These are phyloP conservation scores for Clonostachys solani DNA, from an alignment of 2,329 filamentous ascomycete species.

Conservation along the genomic window DNA sequence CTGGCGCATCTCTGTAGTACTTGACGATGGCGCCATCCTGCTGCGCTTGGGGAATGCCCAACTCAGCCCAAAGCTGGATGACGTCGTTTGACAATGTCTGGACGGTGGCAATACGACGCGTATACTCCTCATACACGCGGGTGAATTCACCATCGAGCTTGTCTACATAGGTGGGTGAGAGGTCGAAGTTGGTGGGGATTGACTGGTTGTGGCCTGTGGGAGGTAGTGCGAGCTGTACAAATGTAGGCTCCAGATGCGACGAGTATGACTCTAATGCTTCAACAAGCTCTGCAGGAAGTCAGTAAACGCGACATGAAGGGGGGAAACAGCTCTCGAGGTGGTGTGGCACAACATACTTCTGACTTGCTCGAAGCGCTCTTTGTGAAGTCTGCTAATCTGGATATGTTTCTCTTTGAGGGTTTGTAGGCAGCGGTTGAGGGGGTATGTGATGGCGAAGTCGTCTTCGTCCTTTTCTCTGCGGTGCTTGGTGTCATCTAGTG, in stretches of 20 bases:
- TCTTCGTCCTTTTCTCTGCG: conserved; percentile 58
- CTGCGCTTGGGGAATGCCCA: conserved; percentile 90
- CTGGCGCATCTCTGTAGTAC: conserved; percentile 82
- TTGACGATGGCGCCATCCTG: conserved; percentile 86
- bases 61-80: conserved; percentile 91
- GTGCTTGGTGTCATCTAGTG: conserved; percentile 71
- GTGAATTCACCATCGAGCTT: conserved; percentile 88
- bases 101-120: conserved; percentile 72
- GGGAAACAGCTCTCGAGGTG: neutral
- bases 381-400: conserved; percentile 76
- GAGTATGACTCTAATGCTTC: conserved; percentile 94
- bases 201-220: conserved; percentile 74
- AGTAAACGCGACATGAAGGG: neutral
- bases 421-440: conserved; percentile 75
- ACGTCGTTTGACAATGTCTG: conserved; percentile 76
- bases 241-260: conserved; percentile 86
- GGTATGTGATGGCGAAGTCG: conserved; percentile 74
- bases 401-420: conserved; percentile 80
- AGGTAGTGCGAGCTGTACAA: conserved; percentile 80
- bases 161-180: conserved; percentile 85
- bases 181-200: conserved; percentile 79
- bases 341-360: conserved; percentile 60
- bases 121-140: conserved; percentile 95
- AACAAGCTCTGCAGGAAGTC: conserved; percentile 65
- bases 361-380: conserved; percentile 91